Evolutionary conservation across 176 grass and related monocot genomes (phyloP), one percentile per base, ranked within the genome.

Genomic region (Ampelocalamus luodianensis): DNA sequence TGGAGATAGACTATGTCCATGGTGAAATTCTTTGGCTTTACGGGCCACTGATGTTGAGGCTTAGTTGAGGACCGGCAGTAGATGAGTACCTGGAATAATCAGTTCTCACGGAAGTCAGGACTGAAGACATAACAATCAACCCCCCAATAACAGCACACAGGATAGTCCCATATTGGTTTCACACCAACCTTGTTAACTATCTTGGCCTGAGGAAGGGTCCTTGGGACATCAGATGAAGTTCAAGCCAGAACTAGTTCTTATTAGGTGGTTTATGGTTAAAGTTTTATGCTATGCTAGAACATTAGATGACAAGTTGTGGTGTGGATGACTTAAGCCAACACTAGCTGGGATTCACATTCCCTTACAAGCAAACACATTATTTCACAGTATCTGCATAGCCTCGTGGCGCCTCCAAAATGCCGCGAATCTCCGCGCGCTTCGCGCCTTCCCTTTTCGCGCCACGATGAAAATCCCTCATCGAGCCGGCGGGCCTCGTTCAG

Each of bases 1-100:
- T 98, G 96, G 50, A 98, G 90, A 79, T 98, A 98, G 9, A 98
- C 39, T 32, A 90, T 76, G 56, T 99, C 96, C 90, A 98, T 88
- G 53, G 93, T 95, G 85, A 95, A 98, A 46, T 88, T 83, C 85
- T 98, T 98, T 74, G 73, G 88, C 68, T 56, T 94, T 10, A 93
- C 54, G 0, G 96, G 96, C 96, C 93, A 99, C 26, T 89, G 87
- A 81, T 99, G 93, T 5, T 90, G 86, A 0, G 96, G 96, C 36
- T 72, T 89, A 15, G 78, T 90, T 27, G 96, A 97, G 58, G 95
- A 97, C 29, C 95, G 87, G 76, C 91, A 97, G 85, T 99, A 99
- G 58, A 99, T 91, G 48, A 99, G 90, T 68, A 99, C 88, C 96
- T 99, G 86, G 38, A 73, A 88, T 5, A 10, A 77, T 90, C 58